Evolutionary conservation across 129 eudicot genomes (phyloP), one percentile per base, ranked within the genome.

Genomic region (Flaveria sonorensis): DNA sequence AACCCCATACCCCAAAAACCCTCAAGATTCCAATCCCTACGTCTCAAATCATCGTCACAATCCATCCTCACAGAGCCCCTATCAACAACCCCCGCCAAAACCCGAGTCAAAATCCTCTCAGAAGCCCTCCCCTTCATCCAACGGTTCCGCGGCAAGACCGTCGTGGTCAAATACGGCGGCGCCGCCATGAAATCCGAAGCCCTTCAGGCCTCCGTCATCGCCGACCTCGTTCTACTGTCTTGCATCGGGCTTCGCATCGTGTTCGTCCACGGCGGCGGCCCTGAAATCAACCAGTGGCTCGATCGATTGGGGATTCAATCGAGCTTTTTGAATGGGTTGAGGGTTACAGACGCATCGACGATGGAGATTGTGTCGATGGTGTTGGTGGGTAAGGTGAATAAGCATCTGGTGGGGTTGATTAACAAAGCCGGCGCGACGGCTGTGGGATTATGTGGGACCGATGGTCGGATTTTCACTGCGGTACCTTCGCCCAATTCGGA

Each of bases 351-450:
- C 21, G 92, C 93, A 6, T 83, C 89, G 1, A 93, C 98, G 12
- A 93, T 93, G 98, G 96, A 94, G 61, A 83, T 94, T 11, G 98
- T 94, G 50, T 89, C 98, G 1, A 94, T 94, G 98, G 98, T 94
- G 21, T 78, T 94, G 23, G 92, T 89, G 0, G 98, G 98, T 0
- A 94, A 94, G 67, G 97, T 94, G 52, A 94, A 94, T 80, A 94
- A 94, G 15, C 66, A 83, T 36, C 83, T 94, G 13, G 98, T 94
- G 6, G 86, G 90, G 0, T 63, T 95, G 48, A 89, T 94, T 71
- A 91, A 95, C 82, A 86, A 91, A 81, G 96, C 96, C 0, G 99
- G 97, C 0, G 99, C 84, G 12, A 94, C 92, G 0, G 96, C 97
- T 0, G 89, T 94, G 4, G 97, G 97, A 7, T 76, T 95, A 6